Percentiles rank a stretch among this genome's conserved stretches.
Evolutionary conservation across 75 land plant species (phyloP).

Genomic region (Larix kaempferi): DNA sequence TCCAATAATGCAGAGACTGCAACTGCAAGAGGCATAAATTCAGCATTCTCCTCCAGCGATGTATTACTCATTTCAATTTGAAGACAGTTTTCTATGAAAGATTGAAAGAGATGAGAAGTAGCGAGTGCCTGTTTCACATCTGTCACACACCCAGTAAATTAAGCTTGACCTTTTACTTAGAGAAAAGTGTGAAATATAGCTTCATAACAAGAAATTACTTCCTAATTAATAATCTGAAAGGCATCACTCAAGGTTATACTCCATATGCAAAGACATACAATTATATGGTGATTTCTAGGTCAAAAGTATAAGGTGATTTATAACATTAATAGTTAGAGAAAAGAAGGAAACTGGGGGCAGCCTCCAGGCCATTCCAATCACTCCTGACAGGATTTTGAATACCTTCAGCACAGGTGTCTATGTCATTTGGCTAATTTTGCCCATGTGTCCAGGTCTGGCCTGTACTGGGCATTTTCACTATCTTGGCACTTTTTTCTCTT

Average conservation of each 20-base stretch:
- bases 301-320: too few relatives aligned
- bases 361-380: too few relatives aligned
- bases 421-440: too few relatives aligned
- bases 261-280: background rate
- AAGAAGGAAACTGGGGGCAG: too few relatives aligned
- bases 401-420: too few relatives aligned
- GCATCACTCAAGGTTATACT: background rate
- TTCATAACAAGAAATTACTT: background rate
- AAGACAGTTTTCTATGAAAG: conserved; percentile 30
- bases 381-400: too few relatives aligned
- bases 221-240: background rate
- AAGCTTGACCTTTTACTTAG: background rate
- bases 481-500: too few relatives aligned
- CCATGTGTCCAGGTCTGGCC: too few relatives aligned
- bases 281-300: background rate
- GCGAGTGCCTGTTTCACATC: conserved; percentile 33
- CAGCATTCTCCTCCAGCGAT: conserved; percentile 15
- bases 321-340: too few relatives aligned
- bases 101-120: conserved; percentile 33
- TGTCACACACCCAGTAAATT: conserved; percentile 7
- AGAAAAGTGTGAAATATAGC: background rate
- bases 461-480: too few relatives aligned
- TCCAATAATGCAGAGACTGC: conserved; percentile 49
- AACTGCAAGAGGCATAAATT: conserved; percentile 58
- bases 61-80: conserved; percentile 23